A percentile compares a stretch with the other conserved stretches of the same genome.
Conservation (phyloP, 768 basidiomycete species). For the Hebeloma cylindrosporum region DNA sequence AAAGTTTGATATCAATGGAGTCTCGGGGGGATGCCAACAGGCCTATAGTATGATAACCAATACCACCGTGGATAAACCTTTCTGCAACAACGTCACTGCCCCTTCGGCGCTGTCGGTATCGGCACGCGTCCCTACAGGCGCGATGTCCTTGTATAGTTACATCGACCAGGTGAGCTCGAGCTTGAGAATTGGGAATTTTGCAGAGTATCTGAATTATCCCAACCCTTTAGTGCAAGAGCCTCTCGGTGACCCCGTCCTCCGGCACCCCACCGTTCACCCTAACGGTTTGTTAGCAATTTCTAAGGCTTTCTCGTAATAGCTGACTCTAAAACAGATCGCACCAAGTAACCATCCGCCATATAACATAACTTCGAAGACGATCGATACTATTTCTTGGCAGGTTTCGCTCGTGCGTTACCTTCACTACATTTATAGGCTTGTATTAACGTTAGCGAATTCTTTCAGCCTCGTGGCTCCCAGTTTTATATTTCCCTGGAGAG, state of each 20-base stretch:
- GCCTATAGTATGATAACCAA: slow-evolving; percentile 49
- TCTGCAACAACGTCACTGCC: slow-evolving; percentile 44
- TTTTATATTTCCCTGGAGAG: slow-evolving; percentile 51
- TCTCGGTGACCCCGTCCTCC: slow-evolving; percentile 40
- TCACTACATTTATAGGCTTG: neutral
- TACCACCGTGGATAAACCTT: slow-evolving; percentile 30
- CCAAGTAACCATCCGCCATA: slow-evolving; percentile 52
- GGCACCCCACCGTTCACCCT: slow-evolving; percentile 50
- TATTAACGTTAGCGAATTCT: neutral
- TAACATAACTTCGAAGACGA: slow-evolving; percentile 45
- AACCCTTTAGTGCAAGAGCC: slow-evolving; percentile 42
- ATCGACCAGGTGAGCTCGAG: slow-evolving; percentile 39
- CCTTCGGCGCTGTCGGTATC: slow-evolving; percentile 34
- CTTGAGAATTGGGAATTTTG: neutral
- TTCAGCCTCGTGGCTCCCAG: slow-evolving; percentile 43
- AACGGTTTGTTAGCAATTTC: slow-evolving; percentile 31
- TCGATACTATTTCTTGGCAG: slow-evolving; percentile 38
- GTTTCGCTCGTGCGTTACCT: slow-evolving; percentile 37
- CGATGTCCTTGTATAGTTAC: slow-evolving; percentile 45
- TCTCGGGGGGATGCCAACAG: slow-evolving; percentile 53
- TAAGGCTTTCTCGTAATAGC: neutral
- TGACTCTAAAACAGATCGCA: slow-evolving; percentile 36
- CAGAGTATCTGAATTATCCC: neutral
- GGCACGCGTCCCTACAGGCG: slow-evolving; percentile 35
- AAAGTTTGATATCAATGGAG: slow-evolving; percentile 47